Evolutionary conservation across 108 stramenopile species (phyloP).

Genomic region (Skeletonema tropicum): DNA sequence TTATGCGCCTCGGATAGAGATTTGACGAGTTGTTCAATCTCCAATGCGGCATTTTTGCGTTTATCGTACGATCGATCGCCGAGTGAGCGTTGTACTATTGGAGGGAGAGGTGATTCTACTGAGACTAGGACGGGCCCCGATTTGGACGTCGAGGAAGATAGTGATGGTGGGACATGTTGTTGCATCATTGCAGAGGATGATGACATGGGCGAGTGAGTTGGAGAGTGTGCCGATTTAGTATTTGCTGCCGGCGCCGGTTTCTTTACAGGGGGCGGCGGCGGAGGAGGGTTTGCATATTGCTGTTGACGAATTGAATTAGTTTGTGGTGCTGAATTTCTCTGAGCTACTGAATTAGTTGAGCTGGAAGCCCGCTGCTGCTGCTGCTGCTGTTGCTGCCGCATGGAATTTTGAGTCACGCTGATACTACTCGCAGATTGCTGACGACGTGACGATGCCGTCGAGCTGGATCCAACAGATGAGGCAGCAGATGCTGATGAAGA

Average conservation of each 20-base stretch:
- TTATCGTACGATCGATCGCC: slow-evolving; percentile 99
- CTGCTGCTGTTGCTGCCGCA: slow-evolving; percentile 32
- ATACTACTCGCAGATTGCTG: not conserved
- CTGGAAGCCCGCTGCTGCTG: slow-evolving; percentile 4
- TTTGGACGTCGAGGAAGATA: slow-evolving; percentile 16
- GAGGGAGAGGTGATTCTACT: slow-evolving; percentile 83
- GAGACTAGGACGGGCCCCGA: slow-evolving; percentile 47
- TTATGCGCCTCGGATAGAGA: slow-evolving; percentile 83
- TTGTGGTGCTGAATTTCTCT: slow-evolving; percentile 9
- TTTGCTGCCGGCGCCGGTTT: not conserved
- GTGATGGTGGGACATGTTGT: slow-evolving; percentile 4
- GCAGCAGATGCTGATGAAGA: slow-evolving; percentile 8
- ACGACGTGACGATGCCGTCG: slow-evolving; percentile 5
- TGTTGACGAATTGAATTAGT: not conserved
- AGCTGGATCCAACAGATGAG: not conserved
- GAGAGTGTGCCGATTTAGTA: not conserved
- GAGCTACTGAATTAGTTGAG: not conserved
- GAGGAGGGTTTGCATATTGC: not conserved
- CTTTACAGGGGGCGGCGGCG: slow-evolving; percentile 21
- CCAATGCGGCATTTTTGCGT: slow-evolving; percentile 97
- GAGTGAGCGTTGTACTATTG: slow-evolving; percentile 82
- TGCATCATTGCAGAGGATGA: slow-evolving; percentile 14
- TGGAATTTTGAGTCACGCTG: slow-evolving; percentile 9
- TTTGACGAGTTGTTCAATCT: slow-evolving; percentile 95
- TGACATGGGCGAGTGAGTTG: slow-evolving; percentile 7